Evolutionary conservation across 371 early-diverging fungal species (phyloP), one percentile per base, ranked within the genome.

Genomic region (Caulochytrium protostelioides): DNA sequence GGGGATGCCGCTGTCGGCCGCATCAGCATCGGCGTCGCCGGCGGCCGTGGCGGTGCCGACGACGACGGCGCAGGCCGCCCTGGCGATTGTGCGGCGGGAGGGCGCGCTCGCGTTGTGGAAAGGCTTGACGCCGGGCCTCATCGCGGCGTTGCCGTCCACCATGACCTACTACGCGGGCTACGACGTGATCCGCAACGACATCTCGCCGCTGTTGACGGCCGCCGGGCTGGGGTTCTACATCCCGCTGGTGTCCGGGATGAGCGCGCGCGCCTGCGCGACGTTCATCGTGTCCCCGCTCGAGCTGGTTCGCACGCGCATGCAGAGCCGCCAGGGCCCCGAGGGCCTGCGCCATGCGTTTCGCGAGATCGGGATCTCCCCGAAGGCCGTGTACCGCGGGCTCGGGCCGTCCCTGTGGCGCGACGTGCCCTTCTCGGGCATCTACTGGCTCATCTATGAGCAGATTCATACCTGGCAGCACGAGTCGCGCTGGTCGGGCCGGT

Each of bases 111-210:
- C 66, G 2, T 57, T 92, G 22, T 92, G 86, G 85, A 59, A 76
- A 36, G 92, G 92, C 1, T 57, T 92, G 15, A 66, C 75, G 10
- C 83, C 91, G 6, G 76, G 84, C 2, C 46, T 92, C 39, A 47
- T 78, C 26, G 82, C 85, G 71, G 75, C 83, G 6, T 67, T 85
- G 1, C 94, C 94, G 1, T 71, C 87, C 9, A 90, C 84, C 3
- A 76, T 85, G 15, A 72, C 89, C 14, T 92, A 92, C 41, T 90
- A 83, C 62, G 72, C 83, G 2, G 90, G 90, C 3, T 92, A 91
- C 48, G 94, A 92, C 47, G 58, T 71, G 30, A 41, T 87, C 19
- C 65, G 76, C 32, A 77, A 75, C 35, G 32, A 39, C 17, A 29
- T 83, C 26, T 4, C 17, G 24, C 24, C 32, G 20, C 30, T 25